Evolutionary conservation across 208 protist species (phyloP), one percentile per base, ranked within the genome.

Genomic region (Paratrypanosoma confusum): DNA sequence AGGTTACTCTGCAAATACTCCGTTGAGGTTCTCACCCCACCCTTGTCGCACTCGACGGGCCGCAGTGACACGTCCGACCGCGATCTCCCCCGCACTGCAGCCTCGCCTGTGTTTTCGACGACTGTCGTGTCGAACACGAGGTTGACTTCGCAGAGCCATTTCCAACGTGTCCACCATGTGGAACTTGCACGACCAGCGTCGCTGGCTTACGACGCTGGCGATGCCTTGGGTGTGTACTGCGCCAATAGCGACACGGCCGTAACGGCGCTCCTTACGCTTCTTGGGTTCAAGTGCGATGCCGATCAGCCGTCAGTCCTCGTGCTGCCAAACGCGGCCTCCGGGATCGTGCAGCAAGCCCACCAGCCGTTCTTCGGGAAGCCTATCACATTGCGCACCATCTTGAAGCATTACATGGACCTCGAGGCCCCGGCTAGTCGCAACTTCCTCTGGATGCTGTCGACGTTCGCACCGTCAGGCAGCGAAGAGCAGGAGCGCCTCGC

Each of bases 401-500:
- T 89, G n/a, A 46, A 37, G 16, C 58, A 71, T 55, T 87, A 86
- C 60, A 42, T 88, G 21, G 83, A 92, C 51, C 55, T 92, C 16
- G 76, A 92, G 16, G 83, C 83, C 0, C 67, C 80, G 21, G 67
- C 67, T 29, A 62, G 55, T 10, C 79, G 74, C 28, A 65, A 81
- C 14, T 87, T 83, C 23, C 71, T 92, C 39, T 71, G 62, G 60
- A 89, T 92, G 78, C 37, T 92, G 38, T 47, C 75, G 4, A n/a
- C 47, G 51, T 49, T 65, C 50, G 53, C 52, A 6, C 39, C 23
- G 8, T 13, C n/a, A 7, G 25, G 22, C 5, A 35, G 6, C 22
- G 66, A 71, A 39, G 53, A 79, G 22, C 64, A 39, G 25, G 73
- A 85, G 57, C 64, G 84, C 6, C 65, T 93, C 33, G 48, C 62